Evolutionary conservation across 176 grass and related monocot genomes (phyloP).

Genomic region (Avena insularis): DNA sequence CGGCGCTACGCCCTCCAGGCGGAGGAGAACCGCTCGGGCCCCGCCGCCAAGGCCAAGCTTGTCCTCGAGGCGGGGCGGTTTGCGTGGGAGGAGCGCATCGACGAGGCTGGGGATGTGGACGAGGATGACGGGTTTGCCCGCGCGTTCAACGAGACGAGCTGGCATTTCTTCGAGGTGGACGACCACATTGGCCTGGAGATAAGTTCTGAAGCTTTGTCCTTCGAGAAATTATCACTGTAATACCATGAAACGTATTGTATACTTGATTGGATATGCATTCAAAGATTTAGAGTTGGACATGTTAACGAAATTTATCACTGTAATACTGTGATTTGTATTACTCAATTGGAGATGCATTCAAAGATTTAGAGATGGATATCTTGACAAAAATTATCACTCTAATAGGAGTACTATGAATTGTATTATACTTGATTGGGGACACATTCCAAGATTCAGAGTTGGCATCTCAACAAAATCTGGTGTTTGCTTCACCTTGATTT

Average conservation of each 20-base stretch:
- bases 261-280: not conserved
- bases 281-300: not conserved
- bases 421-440: too few relatives aligned
- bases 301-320: not conserved
- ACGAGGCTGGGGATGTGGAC: conserved; percentile 39
- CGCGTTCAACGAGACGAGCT: conserved; percentile 86
- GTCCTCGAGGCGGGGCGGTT: conserved; percentile 55
- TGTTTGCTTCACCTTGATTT: too few relatives aligned
- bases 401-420: not conserved
- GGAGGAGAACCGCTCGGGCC: conserved; percentile 29
- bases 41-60: conserved; percentile 45
- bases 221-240: not conserved
- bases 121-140: conserved; percentile 52
- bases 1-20: conserved; percentile 51
- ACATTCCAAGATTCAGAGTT: too few relatives aligned
- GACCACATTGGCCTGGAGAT: not conserved
- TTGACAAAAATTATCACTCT: not conserved
- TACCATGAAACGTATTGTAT: not conserved
- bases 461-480: too few relatives aligned
- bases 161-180: conserved; percentile 85
- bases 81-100: conserved; percentile 59
- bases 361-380: conserved; percentile 8
- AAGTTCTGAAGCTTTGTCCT: too few relatives aligned
- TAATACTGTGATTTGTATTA: not conserved
- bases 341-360: not conserved